These are phyloP conservation scores for Nakazawaea ambrosiae DNA, from an alignment of 805 yeast species.

Conservation along the genomic window DNA sequence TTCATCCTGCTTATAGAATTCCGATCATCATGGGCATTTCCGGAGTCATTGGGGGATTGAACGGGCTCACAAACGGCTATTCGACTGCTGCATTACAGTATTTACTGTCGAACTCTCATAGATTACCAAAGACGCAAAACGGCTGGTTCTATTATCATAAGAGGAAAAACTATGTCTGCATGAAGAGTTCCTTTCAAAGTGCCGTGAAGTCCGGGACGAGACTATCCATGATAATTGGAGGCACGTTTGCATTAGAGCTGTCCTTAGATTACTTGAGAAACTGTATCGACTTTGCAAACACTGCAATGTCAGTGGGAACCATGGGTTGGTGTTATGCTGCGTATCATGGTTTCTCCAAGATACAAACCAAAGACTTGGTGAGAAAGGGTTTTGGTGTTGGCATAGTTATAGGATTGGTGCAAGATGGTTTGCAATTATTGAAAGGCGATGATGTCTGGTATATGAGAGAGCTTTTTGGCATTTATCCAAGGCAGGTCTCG, in stretches of 20 bases:
- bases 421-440: constrained; percentile 51
- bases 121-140: constrained; percentile 69
- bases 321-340: constrained; percentile 48
- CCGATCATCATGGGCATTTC: constrained; percentile 31
- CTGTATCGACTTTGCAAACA: constrained; percentile 52
- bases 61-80: constrained; percentile 59
- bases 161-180: constrained; percentile 69
- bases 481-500: constrained; percentile 10
- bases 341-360: constrained; percentile 31
- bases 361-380: constrained; percentile 35
- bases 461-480: constrained; percentile 25
- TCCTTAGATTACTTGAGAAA: constrained; percentile 46
- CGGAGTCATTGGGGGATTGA: constrained; percentile 36
- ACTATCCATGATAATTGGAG: constrained; percentile 36
- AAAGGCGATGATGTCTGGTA: constrained; percentile 70
- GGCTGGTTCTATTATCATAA: constrained; percentile 90
- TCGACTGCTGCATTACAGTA: constrained; percentile 48
- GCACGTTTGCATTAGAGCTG: constrained; percentile 58
- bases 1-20: constrained; percentile 40
- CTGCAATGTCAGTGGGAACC: constrained; percentile 48
- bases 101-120: constrained; percentile 74
- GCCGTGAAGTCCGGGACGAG: constrained; percentile 39
- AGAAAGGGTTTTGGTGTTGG: constrained; percentile 56
- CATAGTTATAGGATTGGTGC: constrained; percentile 50
- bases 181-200: constrained; percentile 42